Conservation (phyloP, 1,139 yeast genomes). For the Taiozyma sp. region DNA sequence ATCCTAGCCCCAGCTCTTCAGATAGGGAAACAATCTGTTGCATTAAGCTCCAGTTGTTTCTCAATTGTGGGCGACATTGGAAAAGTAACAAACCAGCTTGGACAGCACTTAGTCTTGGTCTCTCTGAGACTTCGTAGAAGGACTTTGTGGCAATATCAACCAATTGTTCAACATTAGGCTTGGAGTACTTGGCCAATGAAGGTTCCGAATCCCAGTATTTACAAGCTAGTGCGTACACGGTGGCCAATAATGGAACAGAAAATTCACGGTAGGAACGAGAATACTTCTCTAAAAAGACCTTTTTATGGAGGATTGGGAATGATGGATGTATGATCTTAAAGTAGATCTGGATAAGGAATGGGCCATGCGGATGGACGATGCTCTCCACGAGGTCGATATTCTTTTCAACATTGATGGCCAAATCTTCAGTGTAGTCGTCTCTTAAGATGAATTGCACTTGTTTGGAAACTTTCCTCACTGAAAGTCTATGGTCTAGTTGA, state of each 20-base stretch:
- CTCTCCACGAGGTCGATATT: conserved; percentile 71
- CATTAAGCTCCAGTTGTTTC: conserved; percentile 73
- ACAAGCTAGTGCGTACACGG: conserved; percentile 68
- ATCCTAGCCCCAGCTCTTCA: conserved; percentile 81
- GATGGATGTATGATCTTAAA: conserved; percentile 76
- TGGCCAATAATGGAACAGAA: conserved; percentile 72
- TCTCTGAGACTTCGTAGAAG: conserved; percentile 54
- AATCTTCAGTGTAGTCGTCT: conserved; percentile 67
- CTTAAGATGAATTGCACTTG: conserved; percentile 61
- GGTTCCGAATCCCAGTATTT: conserved; percentile 89
- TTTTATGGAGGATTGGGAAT: conserved; percentile 72
- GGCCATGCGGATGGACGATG: conserved; percentile 76
- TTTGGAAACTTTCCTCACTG: conserved; percentile 64
- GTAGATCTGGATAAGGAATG: conserved; percentile 62
- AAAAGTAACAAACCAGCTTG: conserved; percentile 70
- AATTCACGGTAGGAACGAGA: conserved; percentile 73
- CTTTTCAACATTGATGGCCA: conserved; percentile 57
- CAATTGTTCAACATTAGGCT: conserved; percentile 57
- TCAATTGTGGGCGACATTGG: conserved; percentile 54
- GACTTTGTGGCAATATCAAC: conserved; percentile 54
- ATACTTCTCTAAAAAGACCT: conserved; percentile 72
- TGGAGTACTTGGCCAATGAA: conserved; percentile 52
- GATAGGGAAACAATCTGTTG: conserved; percentile 84
- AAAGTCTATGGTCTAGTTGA: conserved; percentile 50
- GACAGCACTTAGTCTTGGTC: conserved; percentile 76